Base-by-base conservation (phyloP, 2,329 filamentous ascomycete species). In the Plenodomus biglobosus region DNA sequence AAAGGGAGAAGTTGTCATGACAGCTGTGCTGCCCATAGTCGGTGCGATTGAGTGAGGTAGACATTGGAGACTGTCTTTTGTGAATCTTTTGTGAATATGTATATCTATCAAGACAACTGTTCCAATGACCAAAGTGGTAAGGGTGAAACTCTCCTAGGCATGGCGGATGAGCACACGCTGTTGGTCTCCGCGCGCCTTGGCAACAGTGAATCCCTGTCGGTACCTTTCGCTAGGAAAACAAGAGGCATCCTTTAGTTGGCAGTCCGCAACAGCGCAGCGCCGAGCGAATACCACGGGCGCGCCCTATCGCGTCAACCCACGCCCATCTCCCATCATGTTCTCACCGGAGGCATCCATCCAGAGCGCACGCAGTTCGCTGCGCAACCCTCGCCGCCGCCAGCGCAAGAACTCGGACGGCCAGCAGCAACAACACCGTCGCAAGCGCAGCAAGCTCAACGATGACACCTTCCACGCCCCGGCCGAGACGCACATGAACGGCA, bases 401-500 rank as follows among this genome's bases (percentile, higher is more conserved):
- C 73, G 76, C 65, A 71, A 73, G 47, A 73, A 76, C 55, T 73
- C 73, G 40, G 75, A 76, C 41, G 74, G 71, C 40, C 56, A 69
- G 15, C 68, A 70, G 43, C 69, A 71, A 38, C 74, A 75, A 42
- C 73, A 73, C 18, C 69, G 73, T 48, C 66, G 75, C 27, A 78
- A 79, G 64, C 71, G 75, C 43, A 78, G 74, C 66, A 78, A 77
- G 54, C 57, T 79, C 45, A 71, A 68, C 44, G 70, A 74, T 34
- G 71, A 74, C 22, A 72, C 66, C n/a, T 76, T 75, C 43, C 50
- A 59, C 13, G 54, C 61, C 20, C 51, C 62, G 2, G 48, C 46
- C 20, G 64, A 64, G 13, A 52, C 57, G 37, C 58, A 67, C 18
- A 47, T 62, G 22, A 69, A 70, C 49, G 62, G 59, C n/a, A 73